Conservation (phyloP, 768 basidiomycete genomes). For the Tremella mesenterica region DNA sequence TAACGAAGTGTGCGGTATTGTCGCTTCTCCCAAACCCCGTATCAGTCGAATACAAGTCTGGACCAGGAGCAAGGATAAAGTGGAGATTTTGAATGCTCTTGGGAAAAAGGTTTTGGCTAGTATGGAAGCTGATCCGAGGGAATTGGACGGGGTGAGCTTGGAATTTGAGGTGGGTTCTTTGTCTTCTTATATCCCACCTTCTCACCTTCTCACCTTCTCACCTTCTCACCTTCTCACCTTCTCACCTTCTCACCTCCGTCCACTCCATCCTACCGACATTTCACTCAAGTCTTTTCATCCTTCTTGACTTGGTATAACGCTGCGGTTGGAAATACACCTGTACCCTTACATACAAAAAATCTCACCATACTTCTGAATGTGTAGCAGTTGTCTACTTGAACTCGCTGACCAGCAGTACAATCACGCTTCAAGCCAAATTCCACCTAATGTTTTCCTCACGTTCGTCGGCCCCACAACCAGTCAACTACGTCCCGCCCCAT, state of each 20-base stretch:
- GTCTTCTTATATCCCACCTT: too few species aligned
- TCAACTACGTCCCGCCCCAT: constrained; percentile 11
- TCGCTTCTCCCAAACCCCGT: constrained; percentile 76
- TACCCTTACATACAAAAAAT: too few species aligned
- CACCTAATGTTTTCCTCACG: constrained; percentile 22
- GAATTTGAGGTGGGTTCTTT: constrained; percentile 77
- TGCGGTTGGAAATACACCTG: too few species aligned
- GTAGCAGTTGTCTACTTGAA: not conserved
- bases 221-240: not conserved
- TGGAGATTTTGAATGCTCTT: constrained; percentile 72
- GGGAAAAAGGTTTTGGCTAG: constrained; percentile 74
- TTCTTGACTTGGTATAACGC: too few species aligned
- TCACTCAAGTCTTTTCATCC: too few species aligned
- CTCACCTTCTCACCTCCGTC: not conserved
- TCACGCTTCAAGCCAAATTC: constrained; percentile 21
- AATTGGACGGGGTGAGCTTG: constrained; percentile 72
- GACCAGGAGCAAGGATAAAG: constrained; percentile 76
- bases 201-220: not conserved
- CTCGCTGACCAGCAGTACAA: constrained; percentile 24
- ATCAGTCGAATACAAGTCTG: constrained; percentile 87
- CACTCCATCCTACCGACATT: too few species aligned
- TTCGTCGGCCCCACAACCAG: constrained; percentile 8
- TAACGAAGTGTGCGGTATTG: constrained; percentile 61
- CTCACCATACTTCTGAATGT: too few species aligned
- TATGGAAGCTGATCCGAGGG: constrained; percentile 60